A percentile compares a stretch with the other conserved stretches of the same genome.
These are phyloP conservation scores for Fusarium sp. DNA, from an alignment of 2,329 filamentous ascomycete genomes.

Conservation along the genomic window DNA sequence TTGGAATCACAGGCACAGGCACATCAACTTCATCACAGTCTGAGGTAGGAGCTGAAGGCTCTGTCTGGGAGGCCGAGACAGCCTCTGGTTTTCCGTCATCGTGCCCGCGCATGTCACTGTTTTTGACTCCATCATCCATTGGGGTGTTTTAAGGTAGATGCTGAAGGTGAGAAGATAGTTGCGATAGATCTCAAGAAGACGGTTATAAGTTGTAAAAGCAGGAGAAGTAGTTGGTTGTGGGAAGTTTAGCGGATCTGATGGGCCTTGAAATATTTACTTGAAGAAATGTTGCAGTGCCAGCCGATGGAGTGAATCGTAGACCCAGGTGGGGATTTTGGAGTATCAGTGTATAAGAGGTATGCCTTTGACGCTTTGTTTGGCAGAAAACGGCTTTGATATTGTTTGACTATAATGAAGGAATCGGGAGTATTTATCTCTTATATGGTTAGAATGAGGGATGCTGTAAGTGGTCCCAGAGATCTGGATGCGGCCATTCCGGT, in stretches of 20 bases:
- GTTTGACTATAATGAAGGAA: background rate
- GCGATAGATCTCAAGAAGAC: background rate
- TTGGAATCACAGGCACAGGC: conserved; percentile 37
- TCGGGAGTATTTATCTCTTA: background rate
- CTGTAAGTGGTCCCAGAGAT: background rate
- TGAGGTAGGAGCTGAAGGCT: background rate
- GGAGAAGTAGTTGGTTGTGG: background rate
- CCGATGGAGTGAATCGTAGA: background rate
- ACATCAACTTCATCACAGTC: conserved; percentile 6
- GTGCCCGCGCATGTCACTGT: background rate
- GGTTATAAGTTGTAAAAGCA: background rate
- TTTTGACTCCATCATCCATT: conserved; percentile 1
- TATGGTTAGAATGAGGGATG: background rate
- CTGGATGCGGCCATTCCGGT: background rate
- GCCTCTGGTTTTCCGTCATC: background rate
- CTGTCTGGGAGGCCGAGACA: background rate
- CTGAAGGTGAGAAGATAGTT: background rate
- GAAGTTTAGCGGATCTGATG: background rate
- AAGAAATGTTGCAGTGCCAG: background rate
- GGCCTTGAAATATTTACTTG: background rate
- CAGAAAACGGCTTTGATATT: background rate
- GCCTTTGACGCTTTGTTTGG: background rate
- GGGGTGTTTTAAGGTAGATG: background rate
- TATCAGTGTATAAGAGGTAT: background rate
- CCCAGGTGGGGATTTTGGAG: background rate